Evolutionary conservation across 2,329 filamentous ascomycete species (phyloP).

Genomic region (Teratosphaeria viscida): DNA sequence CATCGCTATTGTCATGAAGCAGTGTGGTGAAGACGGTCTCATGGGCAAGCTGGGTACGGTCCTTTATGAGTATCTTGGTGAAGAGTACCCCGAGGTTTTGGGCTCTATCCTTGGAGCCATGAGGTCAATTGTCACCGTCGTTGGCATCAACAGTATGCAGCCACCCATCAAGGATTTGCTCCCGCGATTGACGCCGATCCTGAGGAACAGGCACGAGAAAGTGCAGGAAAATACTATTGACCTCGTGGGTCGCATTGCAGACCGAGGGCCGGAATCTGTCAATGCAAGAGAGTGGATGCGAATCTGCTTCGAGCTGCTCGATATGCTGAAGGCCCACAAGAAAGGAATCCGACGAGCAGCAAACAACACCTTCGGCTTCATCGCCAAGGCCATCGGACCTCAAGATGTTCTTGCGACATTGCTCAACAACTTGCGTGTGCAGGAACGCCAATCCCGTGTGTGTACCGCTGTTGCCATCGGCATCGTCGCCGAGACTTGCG

Average conservation of each 20-base stretch:
- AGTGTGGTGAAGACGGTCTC: slow-evolving; percentile 89
- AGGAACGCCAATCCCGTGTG: slow-evolving; percentile 95
- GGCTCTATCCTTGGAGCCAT: slow-evolving; percentile 93
- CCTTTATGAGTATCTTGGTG: slow-evolving; percentile 93
- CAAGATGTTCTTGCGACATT: slow-evolving; percentile 94
- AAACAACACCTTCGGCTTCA: slow-evolving; percentile 99
- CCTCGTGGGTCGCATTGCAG: slow-evolving; percentile 91
- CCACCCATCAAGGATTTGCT: slow-evolving; percentile 94
- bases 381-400: slow-evolving; percentile 95
- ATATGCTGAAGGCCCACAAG: slow-evolving; percentile 99
- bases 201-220: slow-evolving; percentile 97
- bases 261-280: slow-evolving; percentile 90
- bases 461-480: slow-evolving; percentile 98
- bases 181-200: slow-evolving; percentile 89
- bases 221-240: slow-evolving; percentile 99
- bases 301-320: slow-evolving; percentile 95
- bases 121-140: slow-evolving; percentile 91
- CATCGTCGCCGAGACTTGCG: slow-evolving; percentile 96
- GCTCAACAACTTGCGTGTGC: slow-evolving; percentile 90
- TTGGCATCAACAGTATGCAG: slow-evolving; percentile 97
- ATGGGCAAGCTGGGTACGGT: slow-evolving; percentile 93
- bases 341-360: slow-evolving; percentile 96
- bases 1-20: slow-evolving; percentile 98
- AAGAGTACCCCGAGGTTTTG: slow-evolving; percentile 96
- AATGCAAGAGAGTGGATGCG: slow-evolving; percentile 99